phyloP scores from a whole-genome alignment of 306 rosid species.

The Castanea mollissima region DNA sequence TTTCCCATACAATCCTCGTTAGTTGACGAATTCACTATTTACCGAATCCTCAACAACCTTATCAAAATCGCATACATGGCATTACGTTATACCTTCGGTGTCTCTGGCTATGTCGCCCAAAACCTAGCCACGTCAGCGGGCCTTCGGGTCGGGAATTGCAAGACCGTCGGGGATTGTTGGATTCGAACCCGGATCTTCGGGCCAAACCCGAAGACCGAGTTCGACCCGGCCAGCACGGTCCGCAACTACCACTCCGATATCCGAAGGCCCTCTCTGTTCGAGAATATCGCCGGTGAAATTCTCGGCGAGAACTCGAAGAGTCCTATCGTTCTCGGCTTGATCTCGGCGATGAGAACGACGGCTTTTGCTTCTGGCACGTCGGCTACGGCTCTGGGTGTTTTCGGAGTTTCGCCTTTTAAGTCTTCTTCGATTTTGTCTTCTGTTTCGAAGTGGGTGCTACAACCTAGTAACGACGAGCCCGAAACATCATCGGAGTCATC shows the following conservation, averaged over 20 bases:
- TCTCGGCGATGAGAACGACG: slow-evolving; percentile 80
- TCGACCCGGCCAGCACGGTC: slow-evolving; percentile 39
- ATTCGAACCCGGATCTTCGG: slow-evolving; percentile 56
- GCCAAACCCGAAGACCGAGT: slow-evolving; percentile 43
- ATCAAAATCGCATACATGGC: slow-evolving; percentile 59
- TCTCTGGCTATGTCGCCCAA: slow-evolving; percentile 85
- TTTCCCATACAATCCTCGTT: slow-evolving; percentile 16
- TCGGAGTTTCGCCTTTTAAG: slow-evolving; percentile 62
- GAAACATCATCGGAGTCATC: slow-evolving; percentile 23
- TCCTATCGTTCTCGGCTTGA: slow-evolving; percentile 63
- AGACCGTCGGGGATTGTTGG: slow-evolving; percentile 69
- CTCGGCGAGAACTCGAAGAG: slow-evolving; percentile 45
- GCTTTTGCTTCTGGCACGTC: slow-evolving; percentile 44
- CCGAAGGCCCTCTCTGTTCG: slow-evolving; percentile 25
- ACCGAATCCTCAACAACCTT: slow-evolving; percentile 27
- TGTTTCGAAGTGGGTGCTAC: slow-evolving; percentile 57
- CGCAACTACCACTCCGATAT: slow-evolving; percentile 38
- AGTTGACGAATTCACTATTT: slow-evolving; percentile 36
- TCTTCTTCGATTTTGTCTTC: slow-evolving; percentile 60
- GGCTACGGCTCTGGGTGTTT: slow-evolving; percentile 40
- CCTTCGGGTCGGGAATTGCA: slow-evolving; percentile 45
- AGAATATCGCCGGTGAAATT: slow-evolving; percentile 59
- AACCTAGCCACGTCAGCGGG: slow-evolving; percentile 71
- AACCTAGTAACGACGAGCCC: slow-evolving; percentile 54
- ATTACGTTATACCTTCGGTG: slow-evolving; percentile 63